Evolutionary conservation across 345 rosid genomes (phyloP), one percentile per base, ranked within the genome.

Genomic region (Corymbia maculata): DNA sequence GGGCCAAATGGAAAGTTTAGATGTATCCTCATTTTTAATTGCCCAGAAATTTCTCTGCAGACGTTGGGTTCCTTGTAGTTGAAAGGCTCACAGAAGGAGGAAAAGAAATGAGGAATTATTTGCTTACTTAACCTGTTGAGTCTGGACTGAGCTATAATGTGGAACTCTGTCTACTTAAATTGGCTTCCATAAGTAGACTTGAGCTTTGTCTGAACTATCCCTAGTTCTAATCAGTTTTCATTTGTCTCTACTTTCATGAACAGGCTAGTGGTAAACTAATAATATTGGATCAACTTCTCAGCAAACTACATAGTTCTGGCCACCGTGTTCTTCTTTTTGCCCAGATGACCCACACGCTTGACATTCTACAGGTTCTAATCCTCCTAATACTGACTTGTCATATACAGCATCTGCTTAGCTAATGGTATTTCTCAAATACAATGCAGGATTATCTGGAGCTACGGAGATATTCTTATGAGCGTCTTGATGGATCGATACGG

Each of bases 401-500:
- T 88, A 28, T 36, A 28, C 50, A 50, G 85, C 36, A 24, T 79
- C 75, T 55, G 8, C 70, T 47, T 49, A 53, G 57, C 42, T 85
- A 16, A 45, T 86, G 79, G 87, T 59, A 66, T 61, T 75, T 70
- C 57, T 90, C 47, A 30, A 64, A 85, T 88, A 75, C 57, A 87
- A 86, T 49, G 57, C 88, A 97, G 98, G 99, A 97, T 91, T 97
- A 93, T 92, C 88, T 97, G 92, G 99, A 97, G 95, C 91, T 97
- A 30, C 94, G 96, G 51, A 93, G 88, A 51, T 96, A 96, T 91
- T 93, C 98, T 26, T 97, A 97, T 88, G 98, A 97, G 94, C 97
- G 98, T 84, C 99, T 97, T 92, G 99, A 97, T 94, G 99, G 99
- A 88, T 96, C 99, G 50, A 91, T 97, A 86, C 95, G 98, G 85